Evolutionary conservation across 2,329 filamentous ascomycete genomes (phyloP), one percentile per base, ranked within the genome.

Genomic region (Clonostachys sp.): DNA sequence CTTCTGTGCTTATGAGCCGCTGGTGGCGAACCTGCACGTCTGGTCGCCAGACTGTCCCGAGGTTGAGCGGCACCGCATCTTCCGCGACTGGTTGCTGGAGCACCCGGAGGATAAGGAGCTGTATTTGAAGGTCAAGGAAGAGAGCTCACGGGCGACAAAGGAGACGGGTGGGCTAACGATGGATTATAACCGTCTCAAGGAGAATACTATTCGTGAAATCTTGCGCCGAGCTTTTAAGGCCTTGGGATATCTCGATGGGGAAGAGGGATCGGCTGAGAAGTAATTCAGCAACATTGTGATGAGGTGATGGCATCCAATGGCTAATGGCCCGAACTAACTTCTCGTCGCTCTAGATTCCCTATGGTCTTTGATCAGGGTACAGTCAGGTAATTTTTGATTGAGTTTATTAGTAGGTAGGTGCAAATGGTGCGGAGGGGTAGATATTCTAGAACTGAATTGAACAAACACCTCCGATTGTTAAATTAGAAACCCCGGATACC

Each of bases 11-110:
- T 56, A 63, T 34, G 61, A 66, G 46, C 66, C 67, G 1, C 66
- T 67, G 1, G 54, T 60, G 1, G 62, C 61, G 4, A 78, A 78
- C 51, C 41, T 79, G 45, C 75, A 79, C 51, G 71, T 79, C 35
- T 79, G 65, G 53, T 68, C 71, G 0, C 65, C 66, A 2, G 63
- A 65, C 2, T 68, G 59, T 20, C 61, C 70, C 0, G 74, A 77
- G 54, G 58, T 62, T 4, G 61, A 60, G 39, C 58, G 73, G 1
- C 74, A 77, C 47, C 55, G 53, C 30, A 67, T 75, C 34, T 73
- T 78, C 53, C 57, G 65, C 6, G 67, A 76, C 14, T 75, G 71
- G 70, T 51, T 78, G 44, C 54, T 45, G n/a, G 51, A 53, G 18
- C 54, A 66, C 41, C 59, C 61, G 3, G 63, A 60, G 2, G 73